Evolutionary conservation across 2,329 filamentous ascomycete genomes (phyloP).

Genomic region (Trichoderma brevicompactum): DNA sequence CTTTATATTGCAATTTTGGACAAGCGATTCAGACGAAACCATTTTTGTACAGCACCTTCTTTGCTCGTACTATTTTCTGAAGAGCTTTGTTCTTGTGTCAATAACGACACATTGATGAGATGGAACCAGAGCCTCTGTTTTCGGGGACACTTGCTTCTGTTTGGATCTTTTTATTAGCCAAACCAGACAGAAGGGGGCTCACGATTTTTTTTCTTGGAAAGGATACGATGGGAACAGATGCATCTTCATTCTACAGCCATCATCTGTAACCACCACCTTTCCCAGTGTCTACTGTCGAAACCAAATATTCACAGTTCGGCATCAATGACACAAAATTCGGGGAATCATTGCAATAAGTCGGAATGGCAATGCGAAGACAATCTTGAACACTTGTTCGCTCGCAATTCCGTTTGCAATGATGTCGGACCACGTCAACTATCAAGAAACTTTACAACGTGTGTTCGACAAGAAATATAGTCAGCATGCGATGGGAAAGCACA

Average conservation of each 20-base stretch:
- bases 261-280: background rate
- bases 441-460: constrained; percentile 1
- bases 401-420: constrained; percentile 16
- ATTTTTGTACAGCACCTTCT: background rate
- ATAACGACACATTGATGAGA: constrained; percentile 7
- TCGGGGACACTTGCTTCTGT: constrained; percentile 1
- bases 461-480: constrained; percentile 15
- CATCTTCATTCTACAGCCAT: background rate
- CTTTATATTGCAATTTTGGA: constrained; percentile 19
- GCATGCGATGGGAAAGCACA: constrained; percentile 16
- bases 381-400: background rate
- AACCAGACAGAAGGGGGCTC: background rate
- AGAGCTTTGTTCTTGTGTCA: background rate
- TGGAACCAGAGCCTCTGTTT: constrained; percentile 14
- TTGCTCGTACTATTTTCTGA: background rate
- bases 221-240: background rate
- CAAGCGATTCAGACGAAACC: background rate
- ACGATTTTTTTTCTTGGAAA: background rate
- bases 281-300: constrained; percentile 8
- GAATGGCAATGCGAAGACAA: constrained; percentile 2
- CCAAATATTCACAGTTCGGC: background rate
- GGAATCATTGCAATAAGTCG: constrained; percentile 13
- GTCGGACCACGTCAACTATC: constrained; percentile 7
- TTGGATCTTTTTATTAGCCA: background rate
- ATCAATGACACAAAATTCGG: constrained; percentile 1